phyloP scores from a whole-genome alignment of 306 rosid species.

The Nissolia schottii region DNA sequence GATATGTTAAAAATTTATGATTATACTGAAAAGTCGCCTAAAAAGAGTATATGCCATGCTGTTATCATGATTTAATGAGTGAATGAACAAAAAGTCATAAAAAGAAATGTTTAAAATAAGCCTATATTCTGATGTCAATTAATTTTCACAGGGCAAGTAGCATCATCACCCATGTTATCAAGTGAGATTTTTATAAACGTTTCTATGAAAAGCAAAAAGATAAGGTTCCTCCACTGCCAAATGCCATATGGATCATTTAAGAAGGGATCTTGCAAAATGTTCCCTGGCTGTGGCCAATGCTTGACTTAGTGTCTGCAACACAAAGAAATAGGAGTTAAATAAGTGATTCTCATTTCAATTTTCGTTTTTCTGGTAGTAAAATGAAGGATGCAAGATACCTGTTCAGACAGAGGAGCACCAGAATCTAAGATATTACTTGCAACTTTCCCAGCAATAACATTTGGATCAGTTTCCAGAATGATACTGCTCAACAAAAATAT shows the following conservation, averaged over 20 bases:
- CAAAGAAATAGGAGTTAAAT: background rate
- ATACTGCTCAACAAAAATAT: slow-evolving; percentile 63
- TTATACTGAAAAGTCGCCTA: no score
- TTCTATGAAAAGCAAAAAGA: slow-evolving; percentile 7
- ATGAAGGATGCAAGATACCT: slow-evolving; percentile 48
- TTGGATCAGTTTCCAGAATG: slow-evolving; percentile 87
- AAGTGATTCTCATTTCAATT: background rate
- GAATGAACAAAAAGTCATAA: background rate
- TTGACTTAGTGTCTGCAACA: slow-evolving; percentile 83
- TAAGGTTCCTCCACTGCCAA: slow-evolving; percentile 22
- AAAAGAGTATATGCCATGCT: background rate
- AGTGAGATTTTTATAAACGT: slow-evolving; percentile 17
- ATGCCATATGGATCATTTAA: slow-evolving; percentile 47
- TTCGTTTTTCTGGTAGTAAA: slow-evolving; percentile 7
- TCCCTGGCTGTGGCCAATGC: slow-evolving; percentile 95
- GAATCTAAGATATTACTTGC: slow-evolving; percentile 82
- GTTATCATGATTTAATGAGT: background rate
- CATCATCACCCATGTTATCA: slow-evolving; percentile 16
- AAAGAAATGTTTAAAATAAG: background rate
- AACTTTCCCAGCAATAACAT: slow-evolving; percentile 88
- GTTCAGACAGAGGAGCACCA: slow-evolving; percentile 88
- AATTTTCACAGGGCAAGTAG: background rate
- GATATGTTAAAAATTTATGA: no score
- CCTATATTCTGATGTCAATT: slow-evolving; percentile 15
- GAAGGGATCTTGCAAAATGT: slow-evolving; percentile 87